Evolutionary conservation across 495 filamentous ascomycete species (phyloP), one percentile per base, ranked within the genome.

Genomic region (Neurospora sp.): DNA sequence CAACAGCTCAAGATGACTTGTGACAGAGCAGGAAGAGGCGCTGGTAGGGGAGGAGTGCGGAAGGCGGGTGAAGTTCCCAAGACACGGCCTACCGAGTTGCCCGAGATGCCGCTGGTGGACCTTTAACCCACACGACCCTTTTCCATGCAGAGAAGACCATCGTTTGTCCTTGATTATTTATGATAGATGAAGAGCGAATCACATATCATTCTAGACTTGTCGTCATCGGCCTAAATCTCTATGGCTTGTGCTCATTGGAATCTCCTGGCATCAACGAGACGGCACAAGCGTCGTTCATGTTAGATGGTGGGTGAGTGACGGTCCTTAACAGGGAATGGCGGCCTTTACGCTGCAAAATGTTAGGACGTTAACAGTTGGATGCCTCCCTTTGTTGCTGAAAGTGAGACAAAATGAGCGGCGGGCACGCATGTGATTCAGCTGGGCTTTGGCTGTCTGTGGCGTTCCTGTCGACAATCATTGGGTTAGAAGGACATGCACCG

Each of bases 401-500:
- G 53, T 61, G 53, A 61, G 53, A 61, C 27, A 35, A 61, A 12
- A 31, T 61, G 53, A 61, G 27, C 27, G 53, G 47, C 47, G 47
- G 47, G 53, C 53, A 61, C 5, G 53, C 53, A 31, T 61, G 53
- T 61, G 53, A 61, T 6, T 61, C 12, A 31, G 27, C 12, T 31
- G 31, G 53, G 22, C 53, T 65, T 35, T 65, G 53, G 14, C 27
- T 6, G 12, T 65, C 6, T 35, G 53, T 65, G 53, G 53, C 53
- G 53, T 65, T 61, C 2, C 12, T 1, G 18, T 22, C 3, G 9
- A 27, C 27, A 14, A 10, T 41, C 70, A 70, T 74, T 75, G 68
- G 74, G 37, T 38, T 31, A 8, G 3, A 35, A 4, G 1, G 1
- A 7, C 14, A 0, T 9, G 74, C 77, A 79, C 76, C 71, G 77